Evolutionary conservation across 306 rosid genomes (phyloP).

Genomic region (Vicia villosa): DNA sequence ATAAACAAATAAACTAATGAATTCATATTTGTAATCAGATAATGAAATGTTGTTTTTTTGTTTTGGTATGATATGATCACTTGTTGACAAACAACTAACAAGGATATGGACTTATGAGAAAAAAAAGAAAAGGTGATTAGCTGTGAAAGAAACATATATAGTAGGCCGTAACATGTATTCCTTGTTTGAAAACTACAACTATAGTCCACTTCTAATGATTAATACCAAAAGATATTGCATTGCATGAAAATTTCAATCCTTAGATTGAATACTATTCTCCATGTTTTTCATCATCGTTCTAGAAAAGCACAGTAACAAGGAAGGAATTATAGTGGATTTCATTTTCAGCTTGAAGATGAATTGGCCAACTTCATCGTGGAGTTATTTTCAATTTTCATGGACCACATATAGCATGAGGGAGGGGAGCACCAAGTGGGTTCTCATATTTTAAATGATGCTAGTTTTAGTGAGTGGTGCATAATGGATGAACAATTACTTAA

Average conservation of each 20-base stretch:
- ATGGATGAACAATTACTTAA: not conserved
- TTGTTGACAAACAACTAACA: not conserved
- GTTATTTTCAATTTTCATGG: slow-evolving; percentile 34
- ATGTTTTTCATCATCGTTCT: slow-evolving; percentile 27
- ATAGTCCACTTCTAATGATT: slow-evolving; percentile 27
- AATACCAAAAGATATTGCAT: not conserved
- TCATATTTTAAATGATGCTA: slow-evolving; percentile 30
- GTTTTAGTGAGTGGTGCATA: slow-evolving; percentile 26
- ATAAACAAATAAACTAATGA: not conserved
- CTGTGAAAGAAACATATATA: slow-evolving; percentile 29
- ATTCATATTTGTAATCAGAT: not conserved
- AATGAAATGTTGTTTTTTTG: slow-evolving; percentile 1
- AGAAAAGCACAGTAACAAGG: slow-evolving; percentile 2
- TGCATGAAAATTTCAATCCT: slow-evolving; percentile 32
- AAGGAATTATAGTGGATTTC: slow-evolving; percentile 33
- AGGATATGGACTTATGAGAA: not conserved
- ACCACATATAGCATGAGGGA: slow-evolving; percentile 39
- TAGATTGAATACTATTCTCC: slow-evolving; percentile 24
- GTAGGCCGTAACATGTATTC: slow-evolving; percentile 15
- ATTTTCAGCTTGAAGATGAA: slow-evolving; percentile 30
- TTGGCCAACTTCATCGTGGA: slow-evolving; percentile 23
- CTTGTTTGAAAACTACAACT: slow-evolving; percentile 34
- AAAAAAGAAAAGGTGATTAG: not conserved
- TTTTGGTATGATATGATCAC: not conserved
- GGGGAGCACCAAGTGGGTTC: slow-evolving; percentile 8